Percentiles rank a stretch among this genome's conserved stretches.
These are phyloP conservation scores for Cynanchum wilfordii DNA, from an alignment of 257 asterid species.

Conservation along the genomic window DNA sequence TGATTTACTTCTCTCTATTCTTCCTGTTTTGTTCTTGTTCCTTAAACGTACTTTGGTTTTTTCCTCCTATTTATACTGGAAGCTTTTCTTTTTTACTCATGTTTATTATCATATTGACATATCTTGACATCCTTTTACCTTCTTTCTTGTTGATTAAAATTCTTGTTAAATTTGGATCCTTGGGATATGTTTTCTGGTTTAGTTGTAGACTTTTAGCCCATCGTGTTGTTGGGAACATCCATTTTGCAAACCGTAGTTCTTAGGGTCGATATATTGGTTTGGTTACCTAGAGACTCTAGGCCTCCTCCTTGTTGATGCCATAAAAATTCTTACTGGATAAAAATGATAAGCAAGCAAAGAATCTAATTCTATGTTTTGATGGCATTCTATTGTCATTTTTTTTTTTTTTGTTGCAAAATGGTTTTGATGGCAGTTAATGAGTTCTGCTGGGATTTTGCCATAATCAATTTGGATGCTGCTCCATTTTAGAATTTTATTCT, in stretches of 20 bases:
- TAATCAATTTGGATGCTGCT: neutral
- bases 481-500: neutral
- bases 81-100: neutral
- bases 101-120: neutral
- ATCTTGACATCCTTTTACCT: neutral
- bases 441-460: neutral
- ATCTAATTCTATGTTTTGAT: neutral
- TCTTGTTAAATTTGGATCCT: neutral
- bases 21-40: neutral
- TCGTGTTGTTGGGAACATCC: neutral
- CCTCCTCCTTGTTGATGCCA: neutral
- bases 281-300: neutral
- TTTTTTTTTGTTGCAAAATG: neutral
- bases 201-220: neutral
- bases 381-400: neutral
- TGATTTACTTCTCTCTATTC: neutral
- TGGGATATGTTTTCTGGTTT: neutral
- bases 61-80: neutral
- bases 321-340: neutral
- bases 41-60: neutral
- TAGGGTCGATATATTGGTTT: neutral
- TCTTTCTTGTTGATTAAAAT: neutral
- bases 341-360: neutral
- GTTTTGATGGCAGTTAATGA: neutral
- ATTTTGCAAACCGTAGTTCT: neutral